A percentile compares a stretch with the other conserved stretches of the same genome.
Conservation (phyloP, 2,329 filamentous ascomycete genomes). For the Emergomyces africanus region DNA sequence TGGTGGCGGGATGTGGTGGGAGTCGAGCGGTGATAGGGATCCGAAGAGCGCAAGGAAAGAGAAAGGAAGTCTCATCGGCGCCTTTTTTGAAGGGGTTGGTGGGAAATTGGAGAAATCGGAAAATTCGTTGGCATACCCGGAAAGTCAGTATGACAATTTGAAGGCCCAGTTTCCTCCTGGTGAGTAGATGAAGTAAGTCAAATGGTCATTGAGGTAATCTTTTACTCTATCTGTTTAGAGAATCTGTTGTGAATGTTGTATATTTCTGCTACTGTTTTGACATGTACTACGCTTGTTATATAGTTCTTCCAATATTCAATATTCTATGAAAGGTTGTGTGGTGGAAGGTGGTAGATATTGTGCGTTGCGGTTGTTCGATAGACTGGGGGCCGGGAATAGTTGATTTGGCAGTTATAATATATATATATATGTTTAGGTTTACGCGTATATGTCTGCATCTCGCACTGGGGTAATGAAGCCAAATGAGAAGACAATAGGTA, state of each 20-base stretch:
- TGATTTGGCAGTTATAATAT: neutral
- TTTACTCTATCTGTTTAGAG: neutral
- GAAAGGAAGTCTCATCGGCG: slow-evolving; percentile 53
- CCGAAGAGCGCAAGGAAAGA: slow-evolving; percentile 30
- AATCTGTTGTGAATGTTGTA: neutral
- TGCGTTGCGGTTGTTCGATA: too few species aligned
- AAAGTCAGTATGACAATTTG: slow-evolving; percentile 31
- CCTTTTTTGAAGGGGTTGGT: slow-evolving; percentile 30
- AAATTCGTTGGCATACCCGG: slow-evolving; percentile 26
- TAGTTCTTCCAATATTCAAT: too few species aligned
- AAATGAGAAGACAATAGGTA: neutral
- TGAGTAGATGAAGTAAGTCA: slow-evolving; percentile 1
- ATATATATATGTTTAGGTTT: neutral
- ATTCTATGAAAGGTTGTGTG: too few species aligned
- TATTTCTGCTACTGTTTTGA: neutral
- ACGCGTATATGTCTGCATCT: too few species aligned
- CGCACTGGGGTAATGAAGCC: neutral
- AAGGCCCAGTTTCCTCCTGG: slow-evolving; percentile 18
- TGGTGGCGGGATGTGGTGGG: slow-evolving; percentile 96
- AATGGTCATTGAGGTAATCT: slow-evolving; percentile 5
- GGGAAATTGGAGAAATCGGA: slow-evolving; percentile 23
- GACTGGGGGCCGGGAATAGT: too few species aligned
- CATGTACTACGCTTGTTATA: too few species aligned
- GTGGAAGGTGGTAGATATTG: too few species aligned
- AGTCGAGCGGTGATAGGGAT: slow-evolving; percentile 65